Evolutionary conservation across 83 land plant species (phyloP).

Genomic region (Isoetes engelmannii): DNA sequence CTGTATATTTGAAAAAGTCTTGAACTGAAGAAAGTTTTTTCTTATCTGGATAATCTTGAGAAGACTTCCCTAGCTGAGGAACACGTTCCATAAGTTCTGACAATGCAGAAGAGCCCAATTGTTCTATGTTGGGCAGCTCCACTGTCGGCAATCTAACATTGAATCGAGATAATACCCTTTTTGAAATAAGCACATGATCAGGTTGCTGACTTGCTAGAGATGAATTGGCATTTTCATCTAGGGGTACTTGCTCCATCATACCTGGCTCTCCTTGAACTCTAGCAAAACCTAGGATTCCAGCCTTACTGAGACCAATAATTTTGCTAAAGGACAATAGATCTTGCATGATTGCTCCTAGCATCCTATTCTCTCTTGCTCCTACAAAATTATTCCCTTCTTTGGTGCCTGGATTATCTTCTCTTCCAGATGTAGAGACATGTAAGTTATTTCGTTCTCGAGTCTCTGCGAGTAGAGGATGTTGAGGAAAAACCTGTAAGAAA

Average conservation of each 20-base stretch:
- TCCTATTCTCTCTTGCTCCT: conserved; percentile 3
- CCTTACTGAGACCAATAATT: conserved; percentile 7
- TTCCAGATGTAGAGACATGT: not conserved
- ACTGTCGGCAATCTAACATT: conserved; percentile 67
- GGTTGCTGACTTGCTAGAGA: conserved; percentile 9
- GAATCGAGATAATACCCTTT: conserved; percentile 21
- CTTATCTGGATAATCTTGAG: conserved; percentile 65
- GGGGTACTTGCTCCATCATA: conserved; percentile 27
- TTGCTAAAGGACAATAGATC: not conserved
- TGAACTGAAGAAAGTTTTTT: conserved; percentile 76
- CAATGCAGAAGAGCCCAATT: conserved; percentile 47
- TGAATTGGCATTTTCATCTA: conserved; percentile 28
- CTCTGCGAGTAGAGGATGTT: not conserved
- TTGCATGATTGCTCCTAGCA: conserved; percentile 4
- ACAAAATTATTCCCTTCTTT: not conserved
- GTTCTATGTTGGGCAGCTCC: conserved; percentile 68
- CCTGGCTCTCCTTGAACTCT: conserved; percentile 59
- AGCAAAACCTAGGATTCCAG: conserved; percentile 47
- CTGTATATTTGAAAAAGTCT: conserved; percentile 72
- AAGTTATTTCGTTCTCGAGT: too few relatives aligned
- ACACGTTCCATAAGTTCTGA: conserved; percentile 62
- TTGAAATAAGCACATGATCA: conserved; percentile 17
- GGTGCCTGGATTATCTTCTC: conserved; percentile 4
- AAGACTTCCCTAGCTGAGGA: conserved; percentile 49
- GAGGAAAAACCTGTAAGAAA: conserved; percentile 4